Evolutionary conservation across 176 grass and related monocot species (phyloP).

Genomic region (Luzula sylvatica): DNA sequence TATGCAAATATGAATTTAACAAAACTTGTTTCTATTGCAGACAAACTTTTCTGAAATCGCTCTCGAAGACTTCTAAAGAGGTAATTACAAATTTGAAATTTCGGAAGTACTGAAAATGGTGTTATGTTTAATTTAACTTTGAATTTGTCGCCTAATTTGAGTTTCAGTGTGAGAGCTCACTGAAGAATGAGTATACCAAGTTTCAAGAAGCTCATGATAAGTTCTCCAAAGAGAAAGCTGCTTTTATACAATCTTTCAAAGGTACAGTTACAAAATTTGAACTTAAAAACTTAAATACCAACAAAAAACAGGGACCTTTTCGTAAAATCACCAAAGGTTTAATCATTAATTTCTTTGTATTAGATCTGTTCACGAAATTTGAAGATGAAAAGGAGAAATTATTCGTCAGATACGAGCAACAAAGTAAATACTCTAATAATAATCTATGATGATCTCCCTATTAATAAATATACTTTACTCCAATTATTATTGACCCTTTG

Average conservation of each 20-base stretch:
- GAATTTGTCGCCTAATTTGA: slow-evolving; percentile 1
- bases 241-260: slow-evolving; percentile 69
- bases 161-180: slow-evolving; percentile 55
- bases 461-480: neutral
- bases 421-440: slow-evolving; percentile 37
- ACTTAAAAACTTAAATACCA: slow-evolving; percentile 1
- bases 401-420: slow-evolving; percentile 59
- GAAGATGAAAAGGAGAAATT: slow-evolving; percentile 91
- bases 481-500: neutral
- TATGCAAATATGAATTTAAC: slow-evolving; percentile 14
- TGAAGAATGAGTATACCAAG: slow-evolving; percentile 82
- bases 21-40: slow-evolving; percentile 24
- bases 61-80: slow-evolving; percentile 86
- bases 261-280: slow-evolving; percentile 23
- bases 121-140: neutral
- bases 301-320: too few relatives aligned
- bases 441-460: neutral
- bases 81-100: slow-evolving; percentile 19
- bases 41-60: slow-evolving; percentile 69
- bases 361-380: slow-evolving; percentile 74
- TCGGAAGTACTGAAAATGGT: neutral
- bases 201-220: slow-evolving; percentile 66
- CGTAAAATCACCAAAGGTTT: too few relatives aligned
- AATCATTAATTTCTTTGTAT: slow-evolving; percentile 4
- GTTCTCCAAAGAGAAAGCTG: slow-evolving; percentile 76